Evolutionary conservation across 306 rosid species (phyloP).

Genomic region (Clitoria ternatea): DNA sequence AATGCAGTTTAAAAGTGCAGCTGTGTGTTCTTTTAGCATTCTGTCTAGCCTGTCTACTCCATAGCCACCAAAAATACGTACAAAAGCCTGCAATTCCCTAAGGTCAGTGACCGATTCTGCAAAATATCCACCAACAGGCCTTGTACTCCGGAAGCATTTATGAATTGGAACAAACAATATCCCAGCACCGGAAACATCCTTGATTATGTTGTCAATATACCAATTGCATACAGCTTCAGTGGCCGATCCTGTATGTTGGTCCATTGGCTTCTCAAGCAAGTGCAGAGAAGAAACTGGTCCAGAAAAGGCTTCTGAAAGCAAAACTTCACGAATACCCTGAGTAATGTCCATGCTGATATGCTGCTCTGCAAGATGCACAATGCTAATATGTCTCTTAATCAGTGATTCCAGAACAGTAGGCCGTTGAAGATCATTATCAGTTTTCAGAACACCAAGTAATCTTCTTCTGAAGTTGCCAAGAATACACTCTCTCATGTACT

Average conservation of each 20-base stretch:
- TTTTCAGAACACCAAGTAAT: slow-evolving; percentile 85
- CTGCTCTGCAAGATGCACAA: slow-evolving; percentile 95
- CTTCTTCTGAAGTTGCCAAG: slow-evolving; percentile 98
- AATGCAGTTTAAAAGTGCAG: slow-evolving; percentile 96
- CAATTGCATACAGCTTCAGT: slow-evolving; percentile 88
- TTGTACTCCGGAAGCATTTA: slow-evolving; percentile 92
- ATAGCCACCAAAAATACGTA: slow-evolving; percentile 88
- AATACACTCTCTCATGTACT: slow-evolving; percentile 99
- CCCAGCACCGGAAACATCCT: slow-evolving; percentile 93
- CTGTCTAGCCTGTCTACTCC: slow-evolving; percentile 93
- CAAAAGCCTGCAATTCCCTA: slow-evolving; percentile 82
- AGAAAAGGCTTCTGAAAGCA: slow-evolving; percentile 81
- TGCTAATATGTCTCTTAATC: slow-evolving; percentile 78
- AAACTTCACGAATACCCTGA: slow-evolving; percentile 90
- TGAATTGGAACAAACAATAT: slow-evolving; percentile 86
- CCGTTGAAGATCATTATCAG: slow-evolving; percentile 94
- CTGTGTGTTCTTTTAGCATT: slow-evolving; percentile 96
- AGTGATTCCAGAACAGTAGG: slow-evolving; percentile 88
- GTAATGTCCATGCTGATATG: slow-evolving; percentile 98
- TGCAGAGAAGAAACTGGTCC: slow-evolving; percentile 97
- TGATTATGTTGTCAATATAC: slow-evolving; percentile 93
- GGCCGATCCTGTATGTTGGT: slow-evolving; percentile 88
- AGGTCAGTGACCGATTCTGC: slow-evolving; percentile 97
- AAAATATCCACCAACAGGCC: slow-evolving; percentile 99
- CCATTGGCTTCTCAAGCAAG: slow-evolving; percentile 79